Percentiles rank a stretch among this genome's conserved stretches.
phyloP scores from a whole-genome alignment of 371 early-diverging fungal species.

The Circinella umbellata region DNA sequence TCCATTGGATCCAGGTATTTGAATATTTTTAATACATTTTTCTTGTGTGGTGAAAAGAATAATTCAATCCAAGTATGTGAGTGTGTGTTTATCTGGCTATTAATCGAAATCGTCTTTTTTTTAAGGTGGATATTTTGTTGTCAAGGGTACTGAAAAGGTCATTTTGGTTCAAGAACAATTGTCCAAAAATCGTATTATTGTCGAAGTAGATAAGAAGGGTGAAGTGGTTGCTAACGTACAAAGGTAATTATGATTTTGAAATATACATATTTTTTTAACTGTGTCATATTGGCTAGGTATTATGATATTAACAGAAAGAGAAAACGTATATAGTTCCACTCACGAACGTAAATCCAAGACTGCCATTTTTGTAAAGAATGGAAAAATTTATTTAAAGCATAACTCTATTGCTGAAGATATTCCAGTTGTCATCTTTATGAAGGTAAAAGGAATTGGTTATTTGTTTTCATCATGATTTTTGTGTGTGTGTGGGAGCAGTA shows the following conservation, averaged over 20 bases:
- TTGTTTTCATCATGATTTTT: too few species aligned
- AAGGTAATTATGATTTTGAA: slow-evolving; percentile 25
- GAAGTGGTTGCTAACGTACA: slow-evolving; percentile 64
- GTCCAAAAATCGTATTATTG: slow-evolving; percentile 99
- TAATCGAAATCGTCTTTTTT: neutral
- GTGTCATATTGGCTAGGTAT: too few species aligned
- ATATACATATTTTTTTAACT: neutral
- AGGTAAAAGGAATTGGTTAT: slow-evolving; percentile 38
- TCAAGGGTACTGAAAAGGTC: slow-evolving; percentile 99
- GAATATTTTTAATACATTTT: too few species aligned
- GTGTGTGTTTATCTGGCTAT: too few species aligned
- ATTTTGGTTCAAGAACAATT: slow-evolving; percentile 99
- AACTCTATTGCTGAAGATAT: slow-evolving; percentile 95
- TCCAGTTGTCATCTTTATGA: slow-evolving; percentile 89
- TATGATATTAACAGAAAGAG: neutral
- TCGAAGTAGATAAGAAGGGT: slow-evolving; percentile 93
- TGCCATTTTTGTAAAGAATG: slow-evolving; percentile 80
- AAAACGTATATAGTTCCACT: slow-evolving; percentile 75
- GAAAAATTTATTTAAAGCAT: slow-evolving; percentile 92
- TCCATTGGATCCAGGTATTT: slow-evolving; percentile 93
- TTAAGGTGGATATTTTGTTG: slow-evolving; percentile 97
- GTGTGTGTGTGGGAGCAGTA: too few species aligned
- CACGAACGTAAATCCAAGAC: slow-evolving; percentile 99
- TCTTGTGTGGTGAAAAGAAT: too few species aligned
- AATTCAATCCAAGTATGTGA: too few species aligned